These are phyloP conservation scores for Kodamaea anthophila DNA, from an alignment of 1,139 yeast genomes.

Conservation along the genomic window DNA sequence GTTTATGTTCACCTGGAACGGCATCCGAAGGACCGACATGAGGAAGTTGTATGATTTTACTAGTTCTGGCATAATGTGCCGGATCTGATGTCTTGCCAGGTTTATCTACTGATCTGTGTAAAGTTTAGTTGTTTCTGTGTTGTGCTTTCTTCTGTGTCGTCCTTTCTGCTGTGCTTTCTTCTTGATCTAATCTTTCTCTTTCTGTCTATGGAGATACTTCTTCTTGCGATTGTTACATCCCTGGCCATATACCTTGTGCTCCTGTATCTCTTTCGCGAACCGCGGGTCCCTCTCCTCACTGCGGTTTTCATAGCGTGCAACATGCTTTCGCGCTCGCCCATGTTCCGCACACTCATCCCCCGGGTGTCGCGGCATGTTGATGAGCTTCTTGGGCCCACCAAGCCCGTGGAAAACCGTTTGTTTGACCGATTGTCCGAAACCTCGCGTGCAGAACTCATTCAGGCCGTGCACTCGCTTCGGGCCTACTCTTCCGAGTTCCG, in stretches of 20 bases:
- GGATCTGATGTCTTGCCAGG: too few relatives aligned
- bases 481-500: constrained; percentile 37
- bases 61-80: too few relatives aligned
- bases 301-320: constrained; percentile 26
- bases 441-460: constrained; percentile 31
- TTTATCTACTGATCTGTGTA: too few relatives aligned
- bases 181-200: constrained; percentile 5
- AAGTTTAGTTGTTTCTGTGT: too few relatives aligned
- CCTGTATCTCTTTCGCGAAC: constrained; percentile 9
- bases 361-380: not conserved
- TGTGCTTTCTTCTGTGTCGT: not conserved
- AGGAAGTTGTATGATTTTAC: too few relatives aligned
- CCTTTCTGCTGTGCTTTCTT: not conserved
- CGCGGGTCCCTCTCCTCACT: constrained; percentile 25
- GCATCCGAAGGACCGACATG: too few relatives aligned
- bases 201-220: constrained; percentile 3
- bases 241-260: constrained; percentile 12
- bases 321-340: constrained; percentile 26
- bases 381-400: not conserved
- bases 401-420: not conserved
- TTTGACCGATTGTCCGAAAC: constrained; percentile 9
- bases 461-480: constrained; percentile 48
- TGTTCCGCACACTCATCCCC: constrained; percentile 9
- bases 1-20: too few relatives aligned
- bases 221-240: constrained; percentile 8